These are phyloP conservation scores for Fusarium kyushuense DNA, from an alignment of 2,329 filamentous ascomycete species.

Conservation along the genomic window DNA sequence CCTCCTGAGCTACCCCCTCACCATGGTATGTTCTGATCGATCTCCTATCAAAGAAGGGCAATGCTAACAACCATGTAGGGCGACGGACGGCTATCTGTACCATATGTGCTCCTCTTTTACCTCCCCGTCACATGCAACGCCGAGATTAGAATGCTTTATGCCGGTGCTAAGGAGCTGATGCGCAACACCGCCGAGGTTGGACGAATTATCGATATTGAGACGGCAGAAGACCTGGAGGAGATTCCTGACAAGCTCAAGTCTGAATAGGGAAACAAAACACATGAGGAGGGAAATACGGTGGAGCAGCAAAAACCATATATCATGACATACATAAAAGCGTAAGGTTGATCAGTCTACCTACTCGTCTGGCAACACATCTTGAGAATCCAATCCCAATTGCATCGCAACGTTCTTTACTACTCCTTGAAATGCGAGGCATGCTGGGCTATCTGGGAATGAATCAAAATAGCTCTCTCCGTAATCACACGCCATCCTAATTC, in stretches of 20 bases:
- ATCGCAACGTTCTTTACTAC: constrained; percentile 81
- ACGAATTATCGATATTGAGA: constrained; percentile 85
- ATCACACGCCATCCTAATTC: constrained; percentile 96
- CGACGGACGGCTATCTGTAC: constrained; percentile 86
- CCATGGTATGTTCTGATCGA: constrained; percentile 69
- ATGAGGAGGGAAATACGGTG: neutral
- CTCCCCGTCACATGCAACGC: constrained; percentile 91
- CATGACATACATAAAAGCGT: constrained; percentile 38
- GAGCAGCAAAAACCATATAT: constrained; percentile 19
- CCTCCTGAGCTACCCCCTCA: constrained; percentile 90
- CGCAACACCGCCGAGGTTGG: constrained; percentile 92
- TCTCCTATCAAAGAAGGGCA: neutral
- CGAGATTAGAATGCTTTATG: constrained; percentile 92
- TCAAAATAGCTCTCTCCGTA: constrained; percentile 98
- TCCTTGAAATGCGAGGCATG: constrained; percentile 81
- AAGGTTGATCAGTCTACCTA: constrained; percentile 36
- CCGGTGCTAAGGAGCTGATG: constrained; percentile 95
- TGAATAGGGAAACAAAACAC: constrained; percentile 14
- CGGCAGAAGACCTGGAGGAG: constrained; percentile 83
- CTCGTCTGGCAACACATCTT: constrained; percentile 60
- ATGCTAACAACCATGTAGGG: constrained; percentile 62
- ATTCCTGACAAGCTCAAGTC: constrained; percentile 73
- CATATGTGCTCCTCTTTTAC: constrained; percentile 96
- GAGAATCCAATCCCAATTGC: constrained; percentile 72
- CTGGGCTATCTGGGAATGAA: constrained; percentile 91